Base-by-base conservation (phyloP, 2,329 filamentous ascomycete genomes). In the Fusarium tupiense region DNA sequence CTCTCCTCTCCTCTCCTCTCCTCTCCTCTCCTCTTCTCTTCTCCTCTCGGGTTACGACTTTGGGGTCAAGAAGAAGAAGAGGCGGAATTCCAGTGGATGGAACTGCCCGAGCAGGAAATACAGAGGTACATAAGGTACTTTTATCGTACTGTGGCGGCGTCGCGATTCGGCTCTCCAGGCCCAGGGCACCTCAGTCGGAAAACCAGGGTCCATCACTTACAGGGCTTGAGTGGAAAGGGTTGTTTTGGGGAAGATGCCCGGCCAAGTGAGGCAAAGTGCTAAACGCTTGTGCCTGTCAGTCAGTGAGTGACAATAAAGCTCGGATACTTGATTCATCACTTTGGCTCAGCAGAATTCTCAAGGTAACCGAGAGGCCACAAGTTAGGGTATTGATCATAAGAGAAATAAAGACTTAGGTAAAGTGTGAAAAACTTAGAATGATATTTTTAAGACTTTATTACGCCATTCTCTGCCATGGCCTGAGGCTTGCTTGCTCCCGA, bases 51-150 rank as follows among this genome's bases (percentile, higher is more conserved):
- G 35, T 74, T 72, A 72, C 72, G 72, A 47, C 69, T 69, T 75
- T 65, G 57, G 64, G 64, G 41, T 69, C 40, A 47, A 74, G 47
- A 22, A 73, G 47, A 71, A 69, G 43, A 71, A 56, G 58, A 73
- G 64, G 64, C 70, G 53, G 69, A 73, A 73, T 69, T 73, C 71
- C 60, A 72, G 35, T 68, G 69, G 50, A 67, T 68, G 69, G 50
- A 67, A 67, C 49, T 58, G 7, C 14, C 33, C 33, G 57, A 61
- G 56, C 58, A 63, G 35, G 35, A 54, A 41, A 74, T 56, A 57
- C 37, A 53, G 43, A 64, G 52, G 68, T 49, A 49, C 46, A n/a
- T 19, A 24, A 44, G 17, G 16, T 38, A 64, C 47, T 69, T 61
- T 68, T 44, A 37, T 35, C 46, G n/a, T 43, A 38, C 61, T 56